Evolutionary conservation across 2,329 filamentous ascomycete species (phyloP).

Genomic region (Aspergillus bombycis): DNA sequence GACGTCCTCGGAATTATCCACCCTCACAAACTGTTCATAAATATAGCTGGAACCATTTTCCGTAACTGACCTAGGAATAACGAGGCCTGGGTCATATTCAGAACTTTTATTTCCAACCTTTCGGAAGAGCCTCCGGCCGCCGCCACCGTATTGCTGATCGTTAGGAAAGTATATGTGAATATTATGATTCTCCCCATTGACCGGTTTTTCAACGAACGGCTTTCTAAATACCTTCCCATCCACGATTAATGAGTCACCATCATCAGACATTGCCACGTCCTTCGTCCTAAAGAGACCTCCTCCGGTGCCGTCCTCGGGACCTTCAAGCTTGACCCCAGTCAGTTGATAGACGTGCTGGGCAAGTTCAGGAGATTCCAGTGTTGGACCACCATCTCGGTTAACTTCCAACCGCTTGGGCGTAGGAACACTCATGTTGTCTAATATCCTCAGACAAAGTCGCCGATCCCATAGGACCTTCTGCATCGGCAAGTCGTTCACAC

Average conservation of each 20-base stretch:
- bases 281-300: conserved; percentile 60
- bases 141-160: conserved; percentile 72
- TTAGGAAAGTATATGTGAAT: conserved; percentile 97
- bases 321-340: conserved; percentile 75
- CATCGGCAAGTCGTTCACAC: conserved; percentile 96
- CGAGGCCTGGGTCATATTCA: conserved; percentile 80
- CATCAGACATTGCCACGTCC: conserved; percentile 82
- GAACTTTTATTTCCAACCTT: conserved; percentile 99
- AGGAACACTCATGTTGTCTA: conserved; percentile 86
- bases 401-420: conserved; percentile 89
- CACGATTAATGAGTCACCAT: conserved; percentile 84
- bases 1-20: conserved; percentile 96
- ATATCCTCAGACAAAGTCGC: conserved; percentile 80
- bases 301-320: conserved; percentile 68
- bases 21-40: conserved; percentile 95
- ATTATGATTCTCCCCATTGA: conserved; percentile 98
- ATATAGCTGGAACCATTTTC: conserved; percentile 85
- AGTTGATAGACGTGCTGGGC: conserved; percentile 78
- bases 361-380: conserved; percentile 75
- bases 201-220: conserved; percentile 97
- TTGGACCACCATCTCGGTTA: conserved; percentile 87
- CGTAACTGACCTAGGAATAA: conserved; percentile 76
- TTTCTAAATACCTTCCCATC: conserved; percentile 83
- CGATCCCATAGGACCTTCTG: conserved; percentile 97
- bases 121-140: conserved; percentile 87